Evolutionary conservation across 371 early-diverging fungal species (phyloP).

Genomic region (Mortierella sp.): DNA sequence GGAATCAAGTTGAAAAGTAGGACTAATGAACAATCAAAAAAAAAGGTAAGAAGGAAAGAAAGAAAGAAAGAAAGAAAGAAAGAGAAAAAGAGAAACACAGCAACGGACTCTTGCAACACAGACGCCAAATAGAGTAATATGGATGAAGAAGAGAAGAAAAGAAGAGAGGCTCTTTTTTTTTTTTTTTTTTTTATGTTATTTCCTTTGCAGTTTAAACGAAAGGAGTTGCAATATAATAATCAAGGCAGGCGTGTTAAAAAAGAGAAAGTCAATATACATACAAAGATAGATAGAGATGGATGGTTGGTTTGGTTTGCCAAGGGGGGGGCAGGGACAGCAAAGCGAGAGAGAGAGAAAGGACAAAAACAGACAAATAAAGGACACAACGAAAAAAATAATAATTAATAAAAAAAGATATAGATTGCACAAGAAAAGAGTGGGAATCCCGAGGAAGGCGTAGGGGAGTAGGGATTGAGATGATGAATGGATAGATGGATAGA

Average conservation of each 20-base stretch:
- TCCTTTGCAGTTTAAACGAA: slow-evolving; percentile 8
- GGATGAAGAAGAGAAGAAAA: not conserved
- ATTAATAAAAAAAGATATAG: too few species aligned
- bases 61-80: not conserved
- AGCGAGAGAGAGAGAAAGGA: not conserved
- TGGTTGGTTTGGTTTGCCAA: too few species aligned
- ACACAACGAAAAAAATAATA: not conserved
- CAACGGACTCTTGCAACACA: too few species aligned
- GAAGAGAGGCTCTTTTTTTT: not conserved
- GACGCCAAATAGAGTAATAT: slow-evolving; percentile 16
- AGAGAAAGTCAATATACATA: not conserved
- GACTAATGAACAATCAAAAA: not conserved
- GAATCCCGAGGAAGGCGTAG: too few species aligned
- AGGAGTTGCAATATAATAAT: slow-evolving; percentile 7
- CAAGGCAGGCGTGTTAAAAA: not conserved
- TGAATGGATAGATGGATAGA: too few species aligned
- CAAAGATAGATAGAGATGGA: too few species aligned
- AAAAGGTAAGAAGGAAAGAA: not conserved
- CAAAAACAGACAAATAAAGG: not conserved
- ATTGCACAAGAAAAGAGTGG: too few species aligned
- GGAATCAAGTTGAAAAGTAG: too few species aligned
- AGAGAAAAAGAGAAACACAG: slow-evolving; percentile 5
- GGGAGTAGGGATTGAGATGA: too few species aligned
- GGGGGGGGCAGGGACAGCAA: too few species aligned
- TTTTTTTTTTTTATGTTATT: not conserved